Percentiles rank a stretch among this genome's conserved stretches.
Evolutionary conservation across 805 yeast species (phyloP).

Genomic region (Candida ficus): DNA sequence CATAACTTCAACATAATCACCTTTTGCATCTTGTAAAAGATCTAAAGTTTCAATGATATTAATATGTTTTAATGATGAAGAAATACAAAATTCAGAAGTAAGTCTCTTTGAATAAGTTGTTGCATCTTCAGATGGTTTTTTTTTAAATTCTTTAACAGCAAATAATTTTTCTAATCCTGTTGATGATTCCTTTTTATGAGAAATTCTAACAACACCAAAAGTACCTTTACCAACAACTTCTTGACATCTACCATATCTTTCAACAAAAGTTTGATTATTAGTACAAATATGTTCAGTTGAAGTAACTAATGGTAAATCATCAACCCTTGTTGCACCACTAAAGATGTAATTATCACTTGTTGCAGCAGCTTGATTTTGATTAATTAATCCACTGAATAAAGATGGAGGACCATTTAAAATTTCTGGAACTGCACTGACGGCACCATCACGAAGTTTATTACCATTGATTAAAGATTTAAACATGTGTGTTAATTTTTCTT

Average conservation of each 20-base stretch:
- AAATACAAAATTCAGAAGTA: constrained; percentile 78
- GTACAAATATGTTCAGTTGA: constrained; percentile 2
- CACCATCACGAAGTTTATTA: constrained; percentile 59
- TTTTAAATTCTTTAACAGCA: constrained; percentile 85
- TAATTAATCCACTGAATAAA: constrained; percentile 58
- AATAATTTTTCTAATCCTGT: constrained; percentile 38
- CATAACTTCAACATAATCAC: constrained; percentile 82
- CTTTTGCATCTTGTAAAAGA: constrained; percentile 72
- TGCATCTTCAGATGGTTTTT: constrained; percentile 54
- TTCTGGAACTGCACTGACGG: constrained; percentile 70
- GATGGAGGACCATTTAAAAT: constrained; percentile 62
- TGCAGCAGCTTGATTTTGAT: constrained; percentile 29
- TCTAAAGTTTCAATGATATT: constrained; percentile 77
- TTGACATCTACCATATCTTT: constrained; percentile 91
- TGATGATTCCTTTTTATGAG: constrained; percentile 70
- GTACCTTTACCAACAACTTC: constrained; percentile 93
- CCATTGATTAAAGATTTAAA: constrained; percentile 54
- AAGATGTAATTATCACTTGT: constrained; percentile 22
- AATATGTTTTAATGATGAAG: constrained; percentile 69
- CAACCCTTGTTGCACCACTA: constrained; percentile 30
- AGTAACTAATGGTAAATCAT: constrained; percentile 4
- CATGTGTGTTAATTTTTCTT: constrained; percentile 72
- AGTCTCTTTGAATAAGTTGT: constrained; percentile 66
- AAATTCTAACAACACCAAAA: constrained; percentile 86
- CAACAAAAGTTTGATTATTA: constrained; percentile 56